Conservation (phyloP, 2,329 filamentous ascomycete species). For the Pseudopithomyces chartarum region DNA sequence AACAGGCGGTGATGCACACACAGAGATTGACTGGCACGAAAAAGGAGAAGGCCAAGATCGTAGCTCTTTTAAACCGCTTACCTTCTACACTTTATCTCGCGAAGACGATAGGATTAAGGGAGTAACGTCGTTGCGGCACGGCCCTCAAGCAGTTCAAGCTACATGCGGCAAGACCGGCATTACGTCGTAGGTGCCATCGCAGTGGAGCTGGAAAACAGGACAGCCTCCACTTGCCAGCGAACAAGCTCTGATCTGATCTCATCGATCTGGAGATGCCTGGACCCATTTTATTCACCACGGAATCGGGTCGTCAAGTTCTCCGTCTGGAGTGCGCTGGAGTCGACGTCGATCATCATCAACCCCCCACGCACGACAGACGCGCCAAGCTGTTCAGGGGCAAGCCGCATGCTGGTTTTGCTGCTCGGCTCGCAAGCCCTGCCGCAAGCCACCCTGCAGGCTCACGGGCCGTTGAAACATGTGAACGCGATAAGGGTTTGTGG, state of each 20-base stretch:
- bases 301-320: neutral
- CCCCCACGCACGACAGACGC: conserved; percentile 11
- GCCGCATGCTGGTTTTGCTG: neutral
- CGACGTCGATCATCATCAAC: conserved; percentile 1
- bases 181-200: too few relatives aligned
- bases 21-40: too few relatives aligned
- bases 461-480: conserved; percentile 15
- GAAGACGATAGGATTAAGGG: too few relatives aligned
- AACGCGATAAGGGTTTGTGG: conserved; percentile 8
- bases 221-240: neutral
- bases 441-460: conserved; percentile 9
- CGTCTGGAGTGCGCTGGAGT: neutral
- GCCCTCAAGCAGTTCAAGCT: too few relatives aligned
- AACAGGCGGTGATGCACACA: too few relatives aligned
- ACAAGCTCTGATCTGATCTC: neutral
- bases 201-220: neutral
- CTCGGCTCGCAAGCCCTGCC: conserved; percentile 8
- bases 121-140: too few relatives aligned
- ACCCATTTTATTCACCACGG: neutral
- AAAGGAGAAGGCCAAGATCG: too few relatives aligned
- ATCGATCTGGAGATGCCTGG: conserved; percentile 8
- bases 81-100: too few relatives aligned
- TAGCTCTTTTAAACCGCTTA: too few relatives aligned
- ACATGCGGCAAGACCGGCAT: too few relatives aligned
- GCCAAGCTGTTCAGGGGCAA: conserved; percentile 8